phyloP scores from a whole-genome alignment of 2,329 filamentous ascomycete species.

The Pseudogymnoascus destructans region DNA sequence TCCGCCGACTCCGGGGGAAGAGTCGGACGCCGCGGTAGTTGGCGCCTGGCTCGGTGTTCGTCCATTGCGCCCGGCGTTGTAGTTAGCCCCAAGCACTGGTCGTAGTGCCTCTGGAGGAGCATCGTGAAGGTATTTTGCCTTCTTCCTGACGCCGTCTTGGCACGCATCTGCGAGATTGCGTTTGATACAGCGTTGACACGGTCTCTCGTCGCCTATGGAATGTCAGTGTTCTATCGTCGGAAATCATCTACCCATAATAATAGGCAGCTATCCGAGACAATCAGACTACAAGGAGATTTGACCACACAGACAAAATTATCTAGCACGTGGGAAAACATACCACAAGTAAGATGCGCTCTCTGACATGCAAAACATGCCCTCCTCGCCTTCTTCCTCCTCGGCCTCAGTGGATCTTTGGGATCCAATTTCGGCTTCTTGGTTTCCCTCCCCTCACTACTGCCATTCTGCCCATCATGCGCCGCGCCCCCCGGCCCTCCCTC shows the following conservation, averaged over 20 bases:
- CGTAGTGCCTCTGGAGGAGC: slow-evolving; percentile 79
- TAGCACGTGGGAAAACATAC: slow-evolving; percentile 45
- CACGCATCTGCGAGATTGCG: slow-evolving; percentile 81
- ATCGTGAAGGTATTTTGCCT: slow-evolving; percentile 97
- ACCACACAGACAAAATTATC: not conserved
- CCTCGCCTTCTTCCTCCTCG: slow-evolving; percentile 87
- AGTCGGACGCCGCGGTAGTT: slow-evolving; percentile 21
- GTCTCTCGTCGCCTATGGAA: slow-evolving; percentile 73
- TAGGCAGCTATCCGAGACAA: not conserved
- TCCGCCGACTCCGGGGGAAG: slow-evolving; percentile 19
- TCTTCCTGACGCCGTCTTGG: slow-evolving; percentile 93
- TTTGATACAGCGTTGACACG: slow-evolving; percentile 88
- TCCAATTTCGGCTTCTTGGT: slow-evolving; percentile 54
- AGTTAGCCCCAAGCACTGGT: slow-evolving; percentile 65
- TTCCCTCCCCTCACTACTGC: slow-evolving; percentile 35
- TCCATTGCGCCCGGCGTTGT: slow-evolving; percentile 42
- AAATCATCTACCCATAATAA: slow-evolving; percentile 6
- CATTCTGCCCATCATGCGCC: slow-evolving; percentile 21
- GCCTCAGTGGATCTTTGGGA: slow-evolving; percentile 81
- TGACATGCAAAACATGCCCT: slow-evolving; percentile 95
- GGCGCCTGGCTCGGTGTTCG: slow-evolving; percentile 32
- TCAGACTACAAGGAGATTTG: slow-evolving; percentile 10
- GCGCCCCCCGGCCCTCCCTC: slow-evolving; percentile 25
- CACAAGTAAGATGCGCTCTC: slow-evolving; percentile 91
- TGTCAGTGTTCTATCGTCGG: slow-evolving; percentile 19